Evolutionary conservation across 2,329 filamentous ascomycete species (phyloP), one percentile per base, ranked within the genome.

Genomic region (Pseudohalonectria lignicola): DNA sequence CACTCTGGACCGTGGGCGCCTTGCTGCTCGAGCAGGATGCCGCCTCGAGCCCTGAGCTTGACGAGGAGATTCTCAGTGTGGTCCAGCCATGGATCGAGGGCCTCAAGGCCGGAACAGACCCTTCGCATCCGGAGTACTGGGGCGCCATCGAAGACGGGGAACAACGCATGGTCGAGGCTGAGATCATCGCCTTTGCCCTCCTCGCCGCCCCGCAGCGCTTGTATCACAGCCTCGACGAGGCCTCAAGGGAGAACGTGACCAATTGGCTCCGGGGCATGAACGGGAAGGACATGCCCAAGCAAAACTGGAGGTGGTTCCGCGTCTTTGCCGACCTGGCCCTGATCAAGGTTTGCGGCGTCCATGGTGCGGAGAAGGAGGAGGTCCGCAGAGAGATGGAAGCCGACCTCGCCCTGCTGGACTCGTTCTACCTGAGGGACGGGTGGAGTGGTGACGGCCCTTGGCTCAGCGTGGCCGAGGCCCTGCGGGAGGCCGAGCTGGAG

Each of bases 111-210:
- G 61, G 61, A 4, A 55, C 54, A 0, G 53, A 64, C 16, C 59
- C 59, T 0, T 29, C 41, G 1, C 47, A 55, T 15, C 29, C 43
- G 0, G 61, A 62, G 18, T 73, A 68, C 43, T 73, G 69, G 69
- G 68, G 67, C 0, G 49, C 55, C 1, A 57, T 71, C 2, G 51
- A 54, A 0, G 48, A 67, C 4, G 55, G 56, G 16, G 67, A 73
- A 35, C 69, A 74, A 45, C 50, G 67, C 2, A 74, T 73, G 69
- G 69, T 73, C 0, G 69, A 74, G 44, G 61, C 66, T 30, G 69
- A 73, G 45, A 64, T 66, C 19, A 57, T 73, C 4, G 60, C 66
- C 0, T 69, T 64, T 45, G 65, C 66, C 0, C 50, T 74, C 1
- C 53, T 73, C 1, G 49, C 55, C 3, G 62, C 64, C 0, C 66